Evolutionary conservation across 163 green algal species (phyloP), one percentile per base, ranked within the genome.

Genomic region (Smithsoniella earleae): DNA sequence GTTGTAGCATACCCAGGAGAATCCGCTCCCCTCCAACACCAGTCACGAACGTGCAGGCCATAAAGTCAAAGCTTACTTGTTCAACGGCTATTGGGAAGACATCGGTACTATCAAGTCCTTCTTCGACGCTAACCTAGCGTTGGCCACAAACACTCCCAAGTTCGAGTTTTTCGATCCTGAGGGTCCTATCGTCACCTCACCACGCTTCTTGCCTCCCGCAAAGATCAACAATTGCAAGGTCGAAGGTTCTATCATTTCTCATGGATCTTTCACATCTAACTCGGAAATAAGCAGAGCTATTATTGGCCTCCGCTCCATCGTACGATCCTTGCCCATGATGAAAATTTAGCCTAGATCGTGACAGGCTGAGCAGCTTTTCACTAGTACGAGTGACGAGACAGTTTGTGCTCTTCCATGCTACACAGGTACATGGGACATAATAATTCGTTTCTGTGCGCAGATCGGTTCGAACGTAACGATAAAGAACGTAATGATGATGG

Each of bases 141-240:
- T 97, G 65, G 86, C 89, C 4, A 78, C 95, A 28, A 75, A 82
- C 22, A 86, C 88, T 34, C 86, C 89, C 54, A 83, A 91, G 73
- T 95, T 96, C 76, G 83, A 88, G 84, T 86, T 99, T 84, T 98
- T 97, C 77, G 93, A 98, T 82, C 88, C 88, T 64, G 85, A 93
- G 44, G 89, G 91, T 13, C 94, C 94, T 78, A 99, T 99, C 86
- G 98, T 97, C 88, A 98, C 94, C 5, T 96, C 95, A 88, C 88
- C 83, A 2, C 87, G 94, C 77, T 98, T 97, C 87, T 87, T 99
- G 83, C 94, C 94, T 2, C 94, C 94, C 49, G 92, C 81, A 80
- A 84, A 83, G 36, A 80, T 97, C 28, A 74, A 86, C 49, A 81
- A 90, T 78, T 87, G 73, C 74, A 73, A 76, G 52, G 66, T 89